Evolutionary conservation across 164 flowering plant species (phyloP).

Genomic region (Stephania cephalantha): DNA sequence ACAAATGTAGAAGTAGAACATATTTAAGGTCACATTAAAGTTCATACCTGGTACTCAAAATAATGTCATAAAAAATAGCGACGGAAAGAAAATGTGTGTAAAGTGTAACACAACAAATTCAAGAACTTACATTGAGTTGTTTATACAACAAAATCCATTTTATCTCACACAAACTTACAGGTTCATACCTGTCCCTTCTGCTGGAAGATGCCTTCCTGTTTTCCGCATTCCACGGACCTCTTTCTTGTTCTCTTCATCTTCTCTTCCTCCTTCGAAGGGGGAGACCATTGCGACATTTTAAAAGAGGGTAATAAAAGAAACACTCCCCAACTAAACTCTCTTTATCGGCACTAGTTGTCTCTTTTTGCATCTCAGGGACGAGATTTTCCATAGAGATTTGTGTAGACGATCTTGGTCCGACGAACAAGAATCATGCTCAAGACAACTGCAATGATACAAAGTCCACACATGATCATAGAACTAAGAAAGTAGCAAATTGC

Average conservation of each 20-base stretch:
- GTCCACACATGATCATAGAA: slow-evolving; percentile 68
- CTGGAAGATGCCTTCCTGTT: neutral
- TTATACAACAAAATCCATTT: neutral
- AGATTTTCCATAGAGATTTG: slow-evolving; percentile 69
- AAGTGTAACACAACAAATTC: neutral
- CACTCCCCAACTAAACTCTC: neutral
- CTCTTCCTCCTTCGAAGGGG: neutral
- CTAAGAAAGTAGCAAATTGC: slow-evolving; percentile 74
- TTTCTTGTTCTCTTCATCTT: neutral
- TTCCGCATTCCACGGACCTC: neutral
- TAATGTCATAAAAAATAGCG: neutral
- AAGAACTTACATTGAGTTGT: neutral
- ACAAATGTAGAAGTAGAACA: neutral
- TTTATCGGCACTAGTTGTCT: neutral
- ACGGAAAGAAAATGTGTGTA: neutral
- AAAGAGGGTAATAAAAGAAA: neutral
- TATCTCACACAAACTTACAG: neutral
- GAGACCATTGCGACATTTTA: neutral
- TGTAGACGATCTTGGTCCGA: slow-evolving; percentile 73
- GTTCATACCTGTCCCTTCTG: neutral
- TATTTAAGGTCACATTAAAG: neutral
- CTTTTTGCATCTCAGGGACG: slow-evolving; percentile 25
- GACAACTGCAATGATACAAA: slow-evolving; percentile 67
- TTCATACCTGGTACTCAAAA: neutral
- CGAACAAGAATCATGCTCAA: slow-evolving; percentile 76